These are phyloP conservation scores for Physcomitrellopsis africana DNA, from an alignment of 225 moss, liverwort and hornwort genomes.

Conservation along the genomic window DNA sequence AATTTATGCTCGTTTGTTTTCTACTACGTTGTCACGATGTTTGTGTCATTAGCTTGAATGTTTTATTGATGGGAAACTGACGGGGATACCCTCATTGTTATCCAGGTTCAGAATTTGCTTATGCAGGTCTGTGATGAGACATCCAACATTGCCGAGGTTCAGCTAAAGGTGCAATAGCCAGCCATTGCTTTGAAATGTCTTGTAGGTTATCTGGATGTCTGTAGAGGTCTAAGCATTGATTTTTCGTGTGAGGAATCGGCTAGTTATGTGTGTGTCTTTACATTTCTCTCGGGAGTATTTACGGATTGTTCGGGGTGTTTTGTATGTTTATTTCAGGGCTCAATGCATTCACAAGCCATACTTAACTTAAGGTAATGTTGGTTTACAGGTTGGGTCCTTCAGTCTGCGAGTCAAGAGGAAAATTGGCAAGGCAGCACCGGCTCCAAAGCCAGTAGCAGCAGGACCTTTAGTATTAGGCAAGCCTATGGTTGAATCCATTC, in stretches of 20 bases:
- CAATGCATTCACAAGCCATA: background rate
- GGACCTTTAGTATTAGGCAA: constrained; percentile 68
- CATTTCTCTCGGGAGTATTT: background rate
- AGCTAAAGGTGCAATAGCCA: constrained; percentile 18
- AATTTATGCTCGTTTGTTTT: background rate
- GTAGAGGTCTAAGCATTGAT: too few species aligned
- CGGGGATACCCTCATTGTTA: background rate
- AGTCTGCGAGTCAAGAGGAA: constrained; percentile 81
- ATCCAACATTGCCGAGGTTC: constrained; percentile 28
- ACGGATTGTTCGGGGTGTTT: background rate
- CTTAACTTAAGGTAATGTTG: background rate
- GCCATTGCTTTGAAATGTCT: too few species aligned
- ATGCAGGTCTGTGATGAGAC: constrained; percentile 32
- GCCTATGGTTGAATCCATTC: constrained; percentile 84
- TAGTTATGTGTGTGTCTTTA: background rate
- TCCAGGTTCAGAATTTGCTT: constrained; percentile 22
- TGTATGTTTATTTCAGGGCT: background rate
- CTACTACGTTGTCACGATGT: background rate
- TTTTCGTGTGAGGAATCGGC: constrained; percentile 9
- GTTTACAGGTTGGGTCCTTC: constrained; percentile 80
- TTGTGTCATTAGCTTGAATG: background rate
- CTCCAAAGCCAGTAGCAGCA: constrained; percentile 55
- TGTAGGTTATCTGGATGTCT: too few species aligned
- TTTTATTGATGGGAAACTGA: background rate
- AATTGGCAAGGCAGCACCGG: constrained; percentile 66